Conservation (phyloP, 345 rosid species). For the Trapa bicornis region DNA sequence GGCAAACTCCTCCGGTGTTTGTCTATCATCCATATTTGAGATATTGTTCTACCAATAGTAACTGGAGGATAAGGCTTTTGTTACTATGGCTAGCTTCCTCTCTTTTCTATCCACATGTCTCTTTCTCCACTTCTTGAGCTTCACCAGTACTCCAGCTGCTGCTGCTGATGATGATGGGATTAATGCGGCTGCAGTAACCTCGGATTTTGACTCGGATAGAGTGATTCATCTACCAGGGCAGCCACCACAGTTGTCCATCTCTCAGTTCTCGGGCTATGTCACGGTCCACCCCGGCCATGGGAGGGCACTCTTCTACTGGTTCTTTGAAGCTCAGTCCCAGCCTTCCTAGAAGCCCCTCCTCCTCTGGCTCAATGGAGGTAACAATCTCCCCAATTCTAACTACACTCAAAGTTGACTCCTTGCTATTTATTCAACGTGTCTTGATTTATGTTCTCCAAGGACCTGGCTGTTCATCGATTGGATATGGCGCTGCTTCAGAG, state of each 20-base stretch:
- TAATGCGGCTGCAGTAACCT: constrained; percentile 11
- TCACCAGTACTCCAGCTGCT: not conserved
- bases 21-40: not conserved
- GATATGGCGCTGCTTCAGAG: constrained; percentile 54
- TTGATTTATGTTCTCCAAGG: constrained; percentile 18
- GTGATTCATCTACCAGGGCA: constrained; percentile 41
- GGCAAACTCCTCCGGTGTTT: not conserved
- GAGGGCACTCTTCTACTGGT: constrained; percentile 65
- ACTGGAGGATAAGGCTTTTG: not conserved
- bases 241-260: constrained; percentile 27
- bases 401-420: too few species aligned
- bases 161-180: constrained; percentile 12
- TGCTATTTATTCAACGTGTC: too few species aligned
- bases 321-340: constrained; percentile 47
- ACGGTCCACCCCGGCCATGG: constrained; percentile 38
- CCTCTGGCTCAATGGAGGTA: constrained; percentile 69
- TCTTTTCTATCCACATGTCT: constrained; percentile 6
- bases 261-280: constrained; percentile 59
- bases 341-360: constrained; percentile 43
- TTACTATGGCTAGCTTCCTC: constrained; percentile 1
- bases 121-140: constrained; percentile 6
- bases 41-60: not conserved
- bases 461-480: constrained; percentile 62
- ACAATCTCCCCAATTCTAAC: not conserved
- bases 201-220: constrained; percentile 21